Evolutionary conservation across 495 filamentous ascomycete species (phyloP).

Genomic region (Lichina pygmaea): DNA sequence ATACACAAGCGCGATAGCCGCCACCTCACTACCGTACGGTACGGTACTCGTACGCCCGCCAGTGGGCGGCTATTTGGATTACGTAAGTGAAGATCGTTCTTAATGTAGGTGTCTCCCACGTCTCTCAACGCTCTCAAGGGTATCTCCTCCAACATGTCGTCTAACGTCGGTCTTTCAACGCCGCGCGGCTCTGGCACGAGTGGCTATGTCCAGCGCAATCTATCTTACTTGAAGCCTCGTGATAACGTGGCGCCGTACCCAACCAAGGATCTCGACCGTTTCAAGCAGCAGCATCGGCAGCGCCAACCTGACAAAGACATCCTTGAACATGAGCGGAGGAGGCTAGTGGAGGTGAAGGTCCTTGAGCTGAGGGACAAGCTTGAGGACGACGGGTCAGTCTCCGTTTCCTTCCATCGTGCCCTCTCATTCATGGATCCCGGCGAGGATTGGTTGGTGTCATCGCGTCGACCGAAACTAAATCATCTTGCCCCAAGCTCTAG

Average conservation of each 20-base stretch:
- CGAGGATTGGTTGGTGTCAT: too few relatives aligned
- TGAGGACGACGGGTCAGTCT: slow-evolving; percentile 55
- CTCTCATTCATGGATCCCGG: neutral
- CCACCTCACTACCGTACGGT: too few relatives aligned
- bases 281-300: slow-evolving; percentile 32
- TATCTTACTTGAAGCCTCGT: slow-evolving; percentile 63
- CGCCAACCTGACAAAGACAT: slow-evolving; percentile 78
- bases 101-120: too few relatives aligned
- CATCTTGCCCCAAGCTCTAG: slow-evolving; percentile 11
- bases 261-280: slow-evolving; percentile 28
- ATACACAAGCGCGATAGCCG: too few relatives aligned
- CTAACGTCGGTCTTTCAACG: slow-evolving; percentile 91
- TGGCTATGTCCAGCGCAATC: slow-evolving; percentile 90
- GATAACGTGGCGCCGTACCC: slow-evolving; percentile 27
- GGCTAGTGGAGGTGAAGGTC: slow-evolving; percentile 74
- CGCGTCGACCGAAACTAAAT: neutral
- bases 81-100: too few relatives aligned
- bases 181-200: slow-evolving; percentile 88
- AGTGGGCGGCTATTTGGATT: too few relatives aligned
- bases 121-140: too few relatives aligned
- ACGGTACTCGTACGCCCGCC: too few relatives aligned
- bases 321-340: slow-evolving; percentile 71
- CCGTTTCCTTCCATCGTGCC: neutral
- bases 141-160: slow-evolving; percentile 35
- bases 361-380: slow-evolving; percentile 71